phyloP scores from a whole-genome alignment of 768 basidiomycete genomes.

The Lentinus tigrinus region DNA sequence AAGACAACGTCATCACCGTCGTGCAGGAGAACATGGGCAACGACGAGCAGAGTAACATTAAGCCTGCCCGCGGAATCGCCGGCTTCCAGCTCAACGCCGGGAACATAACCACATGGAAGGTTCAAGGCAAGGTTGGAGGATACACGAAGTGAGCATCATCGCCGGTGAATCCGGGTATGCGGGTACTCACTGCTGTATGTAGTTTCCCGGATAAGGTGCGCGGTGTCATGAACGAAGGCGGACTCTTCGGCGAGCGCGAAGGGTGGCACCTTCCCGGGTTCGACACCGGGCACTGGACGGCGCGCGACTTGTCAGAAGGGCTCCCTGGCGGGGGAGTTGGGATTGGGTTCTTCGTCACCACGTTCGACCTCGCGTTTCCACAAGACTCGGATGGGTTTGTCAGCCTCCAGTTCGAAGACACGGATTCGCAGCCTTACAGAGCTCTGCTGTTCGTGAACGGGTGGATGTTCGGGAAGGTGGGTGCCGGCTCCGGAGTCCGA shows the following conservation, averaged over 20 bases:
- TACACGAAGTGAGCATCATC: slow-evolving; percentile 33
- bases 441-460: slow-evolving; percentile 79
- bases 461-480: slow-evolving; percentile 86
- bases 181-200: neutral
- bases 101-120: slow-evolving; percentile 40
- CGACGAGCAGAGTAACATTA: slow-evolving; percentile 46
- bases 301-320: slow-evolving; percentile 55
- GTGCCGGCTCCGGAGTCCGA: slow-evolving; percentile 23
- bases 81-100: slow-evolving; percentile 69
- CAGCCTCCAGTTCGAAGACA: slow-evolving; percentile 62
- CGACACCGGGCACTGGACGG: slow-evolving; percentile 49
- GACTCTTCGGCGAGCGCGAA: slow-evolving; percentile 40
- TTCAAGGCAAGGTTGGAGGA: slow-evolving; percentile 47
- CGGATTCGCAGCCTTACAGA: slow-evolving; percentile 57
- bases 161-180: neutral
- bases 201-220: slow-evolving; percentile 71
- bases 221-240: slow-evolving; percentile 47
- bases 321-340: slow-evolving; percentile 60
- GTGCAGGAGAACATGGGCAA: slow-evolving; percentile 72
- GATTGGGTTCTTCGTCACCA: slow-evolving; percentile 80
- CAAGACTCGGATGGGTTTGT: slow-evolving; percentile 60
- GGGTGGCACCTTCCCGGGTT: slow-evolving; percentile 58
- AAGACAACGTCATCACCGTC: slow-evolving; percentile 76
- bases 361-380: slow-evolving; percentile 62
- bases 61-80: slow-evolving; percentile 69